Evolutionary conservation across 495 filamentous ascomycete genomes (phyloP).

Genomic region (Daldinia bambusicola): DNA sequence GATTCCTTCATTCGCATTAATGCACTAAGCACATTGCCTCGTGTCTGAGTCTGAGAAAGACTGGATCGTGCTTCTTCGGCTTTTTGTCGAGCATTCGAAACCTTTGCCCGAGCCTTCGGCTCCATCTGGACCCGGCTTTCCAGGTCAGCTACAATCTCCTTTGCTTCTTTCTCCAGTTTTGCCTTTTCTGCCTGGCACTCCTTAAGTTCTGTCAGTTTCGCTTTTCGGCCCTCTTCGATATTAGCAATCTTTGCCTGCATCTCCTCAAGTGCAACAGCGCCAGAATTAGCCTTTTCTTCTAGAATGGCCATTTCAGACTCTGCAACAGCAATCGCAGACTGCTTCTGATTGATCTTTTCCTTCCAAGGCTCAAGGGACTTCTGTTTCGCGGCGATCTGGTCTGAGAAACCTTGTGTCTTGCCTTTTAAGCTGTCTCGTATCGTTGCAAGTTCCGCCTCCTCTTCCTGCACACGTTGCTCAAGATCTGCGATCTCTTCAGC

Average conservation of each 20-base stretch:
- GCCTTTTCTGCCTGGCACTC: constrained; percentile 77
- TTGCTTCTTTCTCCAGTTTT: constrained; percentile 77
- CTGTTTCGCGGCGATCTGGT: constrained; percentile 91
- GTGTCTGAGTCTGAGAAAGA: constrained; percentile 86
- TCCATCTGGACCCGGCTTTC: constrained; percentile 78
- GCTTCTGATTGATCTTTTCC: constrained; percentile 94
- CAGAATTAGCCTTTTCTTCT: constrained; percentile 85
- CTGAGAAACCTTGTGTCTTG: constrained; percentile 93
- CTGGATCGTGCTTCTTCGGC: constrained; percentile 94
- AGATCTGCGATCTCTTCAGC: constrained; percentile 73
- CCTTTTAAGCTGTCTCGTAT: constrained; percentile 90
- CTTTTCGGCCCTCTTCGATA: constrained; percentile 73
- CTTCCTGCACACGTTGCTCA: constrained; percentile 75
- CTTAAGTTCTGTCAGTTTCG: constrained; percentile 79
- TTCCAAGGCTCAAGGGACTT: constrained; percentile 97
- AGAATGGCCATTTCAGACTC: constrained; percentile 94
- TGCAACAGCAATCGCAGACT: constrained; percentile 90
- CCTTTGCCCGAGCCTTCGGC: constrained; percentile 78
- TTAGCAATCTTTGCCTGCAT: constrained; percentile 78
- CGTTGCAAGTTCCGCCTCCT: constrained; percentile 81
- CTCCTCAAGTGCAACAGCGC: constrained; percentile 83
- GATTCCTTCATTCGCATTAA: constrained; percentile 96
- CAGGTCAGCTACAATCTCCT: constrained; percentile 74
- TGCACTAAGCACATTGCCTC: constrained; percentile 89
- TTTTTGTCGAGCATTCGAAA: constrained; percentile 89